Conservation (phyloP, 2,329 filamentous ascomycete genomes). For the Aspergillus sergii region DNA sequence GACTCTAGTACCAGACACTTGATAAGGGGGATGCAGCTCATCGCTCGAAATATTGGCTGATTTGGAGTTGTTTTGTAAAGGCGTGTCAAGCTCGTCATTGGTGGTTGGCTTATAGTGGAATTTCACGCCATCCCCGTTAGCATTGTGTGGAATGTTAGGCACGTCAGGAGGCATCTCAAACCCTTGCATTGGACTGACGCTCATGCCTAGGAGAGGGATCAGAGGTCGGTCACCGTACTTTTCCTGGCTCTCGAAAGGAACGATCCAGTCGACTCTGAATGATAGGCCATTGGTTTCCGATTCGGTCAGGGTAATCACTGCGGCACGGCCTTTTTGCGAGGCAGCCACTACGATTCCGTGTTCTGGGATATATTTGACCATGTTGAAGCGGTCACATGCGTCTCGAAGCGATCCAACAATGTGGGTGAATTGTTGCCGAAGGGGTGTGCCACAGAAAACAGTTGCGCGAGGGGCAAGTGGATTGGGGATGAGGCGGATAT, state of each 20-base stretch:
- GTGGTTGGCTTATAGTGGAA: conserved; percentile 25
- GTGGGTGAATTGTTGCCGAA: conserved; percentile 32
- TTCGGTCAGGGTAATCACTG: conserved; percentile 56
- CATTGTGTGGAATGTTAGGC: conserved; percentile 31
- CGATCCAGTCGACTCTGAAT: conserved; percentile 59
- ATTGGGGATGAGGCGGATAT: conserved; percentile 41
- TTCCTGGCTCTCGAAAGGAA: conserved; percentile 58
- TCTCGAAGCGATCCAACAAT: conserved; percentile 25
- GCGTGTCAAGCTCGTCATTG: conserved; percentile 5
- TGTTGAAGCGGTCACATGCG: conserved; percentile 57
- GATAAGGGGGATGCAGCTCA: neutral
- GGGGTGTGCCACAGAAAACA: conserved; percentile 34
- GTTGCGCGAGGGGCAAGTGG: conserved; percentile 33
- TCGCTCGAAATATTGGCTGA: neutral
- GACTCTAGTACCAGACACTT: neutral
- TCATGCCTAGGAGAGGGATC: conserved; percentile 56
- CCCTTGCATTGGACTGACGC: conserved; percentile 60
- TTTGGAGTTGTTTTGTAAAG: neutral
- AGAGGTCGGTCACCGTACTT: conserved; percentile 44
- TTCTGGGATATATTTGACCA: conserved; percentile 60
- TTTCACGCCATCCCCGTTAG: conserved; percentile 19
- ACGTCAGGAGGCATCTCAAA: conserved; percentile 42
- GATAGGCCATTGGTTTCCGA: conserved; percentile 40
- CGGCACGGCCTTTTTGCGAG: conserved; percentile 59
- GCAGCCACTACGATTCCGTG: conserved; percentile 61